Conservation (phyloP, 1,284 basidiomycete species). For the Ceraceosorus bombacis region DNA sequence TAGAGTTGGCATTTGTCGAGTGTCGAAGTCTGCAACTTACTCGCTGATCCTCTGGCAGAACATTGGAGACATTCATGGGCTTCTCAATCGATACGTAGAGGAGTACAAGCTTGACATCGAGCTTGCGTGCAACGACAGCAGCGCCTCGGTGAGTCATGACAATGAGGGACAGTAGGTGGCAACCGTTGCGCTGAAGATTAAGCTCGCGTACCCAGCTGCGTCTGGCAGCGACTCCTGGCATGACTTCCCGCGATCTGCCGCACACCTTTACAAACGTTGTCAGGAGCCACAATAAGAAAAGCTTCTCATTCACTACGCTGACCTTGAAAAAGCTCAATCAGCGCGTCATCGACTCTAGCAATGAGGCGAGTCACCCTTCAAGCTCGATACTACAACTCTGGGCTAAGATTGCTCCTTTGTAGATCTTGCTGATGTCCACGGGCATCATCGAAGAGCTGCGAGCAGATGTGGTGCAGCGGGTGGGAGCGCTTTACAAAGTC, state of each 20-base stretch:
- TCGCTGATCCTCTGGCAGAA: conserved; percentile 1
- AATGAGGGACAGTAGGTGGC: background rate
- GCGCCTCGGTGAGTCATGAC: background rate
- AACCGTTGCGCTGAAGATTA: too few relatives aligned
- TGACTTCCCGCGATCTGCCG: conserved; percentile 1
- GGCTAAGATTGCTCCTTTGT: background rate
- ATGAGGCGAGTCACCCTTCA: conserved; percentile 1
- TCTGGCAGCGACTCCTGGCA: background rate
- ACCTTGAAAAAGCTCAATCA: conserved; percentile 13
- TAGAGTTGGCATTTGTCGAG: conserved; percentile 3
- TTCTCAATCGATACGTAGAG: background rate
- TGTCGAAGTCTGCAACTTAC: background rate
- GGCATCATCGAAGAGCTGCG: conserved; percentile 23
- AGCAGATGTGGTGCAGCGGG: conserved; percentile 17
- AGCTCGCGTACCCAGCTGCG: background rate
- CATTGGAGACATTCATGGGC: background rate
- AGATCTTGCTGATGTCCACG: conserved; percentile 71
- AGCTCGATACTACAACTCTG: background rate
- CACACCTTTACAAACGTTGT: conserved; percentile 7
- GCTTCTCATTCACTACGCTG: conserved; percentile 8
- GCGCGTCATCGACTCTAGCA: conserved; percentile 8
- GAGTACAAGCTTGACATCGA: background rate
- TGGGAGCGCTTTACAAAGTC: conserved; percentile 31
- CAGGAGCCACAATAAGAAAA: conserved; percentile 2
- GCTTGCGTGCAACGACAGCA: background rate